Evolutionary conservation across 306 rosid species (phyloP), one percentile per base, ranked within the genome.

Genomic region (Rosa rugosa): DNA sequence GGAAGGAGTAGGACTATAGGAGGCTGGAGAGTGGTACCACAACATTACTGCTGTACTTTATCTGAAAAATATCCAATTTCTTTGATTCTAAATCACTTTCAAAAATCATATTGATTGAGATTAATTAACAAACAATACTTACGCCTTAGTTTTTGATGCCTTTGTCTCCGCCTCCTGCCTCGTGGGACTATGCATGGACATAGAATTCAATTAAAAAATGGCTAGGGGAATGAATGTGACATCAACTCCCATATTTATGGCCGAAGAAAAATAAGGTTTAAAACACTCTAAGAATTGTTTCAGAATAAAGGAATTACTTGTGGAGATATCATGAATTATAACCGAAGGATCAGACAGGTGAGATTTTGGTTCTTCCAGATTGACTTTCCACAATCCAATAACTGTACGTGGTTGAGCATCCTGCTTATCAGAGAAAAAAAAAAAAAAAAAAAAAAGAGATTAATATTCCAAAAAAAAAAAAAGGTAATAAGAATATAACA

Each of bases 291-390:
- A 53, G 12, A 63, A 54, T 56, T 25, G 9, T 3, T 44, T 70
- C 12, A 50, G 89, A 42, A 73, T 57, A 70, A 84, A 85, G 85
- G 69, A 75, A 85, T 85, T 90, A 96, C 97, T 91, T 66, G 88
- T 12, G 62, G 84, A 6, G 56, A 22, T 76, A 49, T 90, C 92
- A 63, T 80, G 85, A 64, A 96, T 88, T 73, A 84, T 44, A 86
- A 96, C 92, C 22, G 96, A 89, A 5, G 92, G 93, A 82, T 96
- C 99, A 83, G 99, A 82, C 69, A 79, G 97, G 83, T 69, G 91
- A 54, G 84, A 83, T 86, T 90, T 96, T 68, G 93, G 88, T 86
- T 90, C 93, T 51, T 90, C 94, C 86, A 96, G 87, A 79, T 90
- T 85, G 79, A 95, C 91, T 84, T 87, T 91, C 98, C 98, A 96